Evolutionary conservation across 129 eudicot genomes (phyloP).

Genomic region (Centella asiatica): DNA sequence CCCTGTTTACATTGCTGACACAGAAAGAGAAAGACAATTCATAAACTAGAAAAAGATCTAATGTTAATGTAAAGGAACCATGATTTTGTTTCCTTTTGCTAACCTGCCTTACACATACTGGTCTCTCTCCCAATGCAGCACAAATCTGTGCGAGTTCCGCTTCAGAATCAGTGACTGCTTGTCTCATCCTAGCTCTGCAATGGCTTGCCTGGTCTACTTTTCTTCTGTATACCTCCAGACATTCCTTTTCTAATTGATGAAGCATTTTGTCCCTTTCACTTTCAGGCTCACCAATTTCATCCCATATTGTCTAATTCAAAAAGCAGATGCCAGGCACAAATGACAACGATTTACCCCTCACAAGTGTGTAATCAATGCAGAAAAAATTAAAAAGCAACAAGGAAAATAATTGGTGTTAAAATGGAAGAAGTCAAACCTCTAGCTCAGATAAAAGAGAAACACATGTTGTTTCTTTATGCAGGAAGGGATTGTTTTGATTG

Average conservation of each 20-base stretch:
- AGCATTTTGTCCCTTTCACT: slow-evolving; percentile 22
- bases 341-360: not conserved
- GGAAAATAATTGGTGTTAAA: not conserved
- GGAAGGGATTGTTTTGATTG: not conserved
- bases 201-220: slow-evolving; percentile 64
- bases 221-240: slow-evolving; percentile 56
- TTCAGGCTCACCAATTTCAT: slow-evolving; percentile 11
- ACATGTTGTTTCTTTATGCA: slow-evolving; percentile 39
- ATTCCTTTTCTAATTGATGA: slow-evolving; percentile 54
- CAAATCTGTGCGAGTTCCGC: slow-evolving; percentile 58
- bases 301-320: slow-evolving; percentile 10
- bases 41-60: not conserved
- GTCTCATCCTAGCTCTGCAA: slow-evolving; percentile 39
- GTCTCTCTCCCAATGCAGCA: slow-evolving; percentile 55
- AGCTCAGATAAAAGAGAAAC: slow-evolving; percentile 42
- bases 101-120: slow-evolving; percentile 39
- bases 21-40: not conserved
- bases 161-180: slow-evolving; percentile 62
- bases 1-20: slow-evolving; percentile 30
- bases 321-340: not conserved
- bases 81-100: not conserved
- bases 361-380: not conserved
- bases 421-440: slow-evolving; percentile 24
- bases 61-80: not conserved
- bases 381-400: not conserved